A percentile compares a stretch with the other conserved stretches of the same genome.
phyloP scores from a whole-genome alignment of 345 rosid genomes.

The Lepidium aucheri region DNA sequence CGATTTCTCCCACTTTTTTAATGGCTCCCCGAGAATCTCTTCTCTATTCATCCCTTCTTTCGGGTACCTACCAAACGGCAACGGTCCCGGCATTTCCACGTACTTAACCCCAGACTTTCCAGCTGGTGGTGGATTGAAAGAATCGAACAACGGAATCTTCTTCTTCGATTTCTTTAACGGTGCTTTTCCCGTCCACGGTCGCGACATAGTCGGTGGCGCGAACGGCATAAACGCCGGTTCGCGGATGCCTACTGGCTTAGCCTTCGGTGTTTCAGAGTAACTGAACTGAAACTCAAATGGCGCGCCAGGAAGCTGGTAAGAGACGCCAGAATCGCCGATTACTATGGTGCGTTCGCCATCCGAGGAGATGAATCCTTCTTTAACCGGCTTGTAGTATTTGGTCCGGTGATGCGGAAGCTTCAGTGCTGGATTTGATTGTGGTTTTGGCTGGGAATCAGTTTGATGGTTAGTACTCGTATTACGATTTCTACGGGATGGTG shows the following conservation, averaged over 20 bases:
- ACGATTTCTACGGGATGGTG: constrained; percentile 38
- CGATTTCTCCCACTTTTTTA: constrained; percentile 74
- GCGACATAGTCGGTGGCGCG: constrained; percentile 87
- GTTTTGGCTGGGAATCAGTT: constrained; percentile 3
- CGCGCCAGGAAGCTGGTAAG: constrained; percentile 83
- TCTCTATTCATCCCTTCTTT: constrained; percentile 51
- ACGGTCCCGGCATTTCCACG: constrained; percentile 74
- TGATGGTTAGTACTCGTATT: constrained; percentile 15
- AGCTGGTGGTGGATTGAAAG: constrained; percentile 56
- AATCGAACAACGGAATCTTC: constrained; percentile 73
- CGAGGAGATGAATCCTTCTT: constrained; percentile 45
- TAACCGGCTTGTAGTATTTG: constrained; percentile 68
- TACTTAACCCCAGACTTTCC: constrained; percentile 50
- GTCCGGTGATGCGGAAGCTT: constrained; percentile 57
- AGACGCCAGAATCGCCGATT: constrained; percentile 71
- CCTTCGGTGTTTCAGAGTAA: constrained; percentile 79
- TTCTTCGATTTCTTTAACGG: constrained; percentile 74
- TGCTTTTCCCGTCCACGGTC: constrained; percentile 99
- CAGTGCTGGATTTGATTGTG: constrained; percentile 50
- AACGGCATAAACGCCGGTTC: constrained; percentile 95
- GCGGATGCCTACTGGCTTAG: constrained; percentile 76
- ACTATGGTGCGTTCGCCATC: constrained; percentile 72
- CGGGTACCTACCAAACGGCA: constrained; percentile 55
- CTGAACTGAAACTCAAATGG: constrained; percentile 95
- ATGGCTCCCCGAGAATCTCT: constrained; percentile 76